Evolutionary conservation across 768 basidiomycete species (phyloP).

Genomic region (Russula foetens): DNA sequence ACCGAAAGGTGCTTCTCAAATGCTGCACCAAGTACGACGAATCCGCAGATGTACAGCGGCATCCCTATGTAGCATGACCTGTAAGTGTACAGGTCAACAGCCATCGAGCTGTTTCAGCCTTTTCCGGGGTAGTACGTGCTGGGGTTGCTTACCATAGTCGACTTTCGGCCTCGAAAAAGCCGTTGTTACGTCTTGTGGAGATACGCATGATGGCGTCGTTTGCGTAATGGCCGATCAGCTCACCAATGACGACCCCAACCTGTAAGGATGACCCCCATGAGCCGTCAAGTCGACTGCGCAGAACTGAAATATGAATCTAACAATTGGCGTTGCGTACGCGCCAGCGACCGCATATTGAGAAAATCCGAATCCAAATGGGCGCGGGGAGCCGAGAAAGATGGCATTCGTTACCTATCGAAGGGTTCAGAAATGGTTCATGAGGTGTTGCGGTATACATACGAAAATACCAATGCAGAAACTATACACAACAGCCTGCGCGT

Average conservation of each 20-base stretch:
- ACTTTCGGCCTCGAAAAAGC: conserved; percentile 47
- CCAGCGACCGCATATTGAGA: conserved; percentile 43
- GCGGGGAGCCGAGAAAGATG: conserved; percentile 51
- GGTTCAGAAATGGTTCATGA: background rate
- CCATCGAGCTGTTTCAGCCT: background rate
- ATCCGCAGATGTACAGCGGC: conserved; percentile 53
- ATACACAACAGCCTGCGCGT: conserved; percentile 44
- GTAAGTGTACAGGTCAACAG: background rate
- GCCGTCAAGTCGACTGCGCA: background rate
- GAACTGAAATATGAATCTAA: conserved; percentile 24
- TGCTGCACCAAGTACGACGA: conserved; percentile 47
- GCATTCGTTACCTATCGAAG: conserved; percentile 50
- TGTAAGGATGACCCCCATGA: conserved; percentile 12
- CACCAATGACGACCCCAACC: conserved; percentile 45
- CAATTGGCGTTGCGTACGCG: conserved; percentile 48
- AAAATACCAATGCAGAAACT: conserved; percentile 61
- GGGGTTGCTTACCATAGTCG: conserved; percentile 43
- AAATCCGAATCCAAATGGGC: conserved; percentile 47
- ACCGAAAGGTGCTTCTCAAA: conserved; percentile 45
- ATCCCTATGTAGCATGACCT: conserved; percentile 58
- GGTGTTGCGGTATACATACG: conserved; percentile 28
- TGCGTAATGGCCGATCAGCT: conserved; percentile 40
- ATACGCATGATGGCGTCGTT: conserved; percentile 43
- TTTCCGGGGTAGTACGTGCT: background rate
- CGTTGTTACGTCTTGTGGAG: conserved; percentile 37